Evolutionary conservation across 768 basidiomycete genomes (phyloP).

Genomic region (Hygrophorus russula): DNA sequence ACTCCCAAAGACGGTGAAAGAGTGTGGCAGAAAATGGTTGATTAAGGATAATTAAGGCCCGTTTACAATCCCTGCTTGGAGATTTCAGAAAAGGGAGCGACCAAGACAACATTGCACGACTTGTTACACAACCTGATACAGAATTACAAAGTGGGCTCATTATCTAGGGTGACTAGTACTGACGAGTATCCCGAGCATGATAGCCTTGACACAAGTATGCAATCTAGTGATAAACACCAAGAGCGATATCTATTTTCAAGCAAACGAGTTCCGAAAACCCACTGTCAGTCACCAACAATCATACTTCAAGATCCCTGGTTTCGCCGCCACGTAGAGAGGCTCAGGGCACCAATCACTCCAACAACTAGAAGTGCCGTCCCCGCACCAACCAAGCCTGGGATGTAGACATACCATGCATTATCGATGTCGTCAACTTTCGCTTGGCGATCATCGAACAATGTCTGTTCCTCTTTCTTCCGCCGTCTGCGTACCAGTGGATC

Average conservation of each 20-base stretch:
- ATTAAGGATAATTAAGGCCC: slow-evolving; percentile 81
- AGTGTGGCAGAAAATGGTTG: slow-evolving; percentile 67
- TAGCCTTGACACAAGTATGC: too few relatives aligned
- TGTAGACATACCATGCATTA: slow-evolving; percentile 68
- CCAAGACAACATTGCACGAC: neutral
- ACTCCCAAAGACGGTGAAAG: slow-evolving; percentile 48
- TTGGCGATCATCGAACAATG: slow-evolving; percentile 29
- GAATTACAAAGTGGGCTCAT: too few relatives aligned
- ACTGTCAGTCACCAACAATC: neutral
- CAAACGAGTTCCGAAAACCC: neutral
- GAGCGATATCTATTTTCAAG: slow-evolving; percentile 2
- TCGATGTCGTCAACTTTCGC: slow-evolving; percentile 49
- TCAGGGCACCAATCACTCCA: slow-evolving; percentile 67
- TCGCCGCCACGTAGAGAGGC: slow-evolving; percentile 58
- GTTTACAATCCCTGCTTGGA: slow-evolving; percentile 9
- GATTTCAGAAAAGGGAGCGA: slow-evolving; percentile 1
- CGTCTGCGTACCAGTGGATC: slow-evolving; percentile 32
- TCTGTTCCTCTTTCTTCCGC: slow-evolving; percentile 46
- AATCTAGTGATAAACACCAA: neutral
- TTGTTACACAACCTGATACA: neutral
- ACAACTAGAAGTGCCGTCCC: slow-evolving; percentile 77
- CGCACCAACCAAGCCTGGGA: slow-evolving; percentile 72
- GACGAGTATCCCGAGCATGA: too few relatives aligned
- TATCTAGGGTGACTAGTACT: too few relatives aligned
- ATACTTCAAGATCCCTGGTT: slow-evolving; percentile 43